Base-by-base conservation (phyloP, 2,329 filamentous ascomycete species). In the Blumeria graminis region DNA sequence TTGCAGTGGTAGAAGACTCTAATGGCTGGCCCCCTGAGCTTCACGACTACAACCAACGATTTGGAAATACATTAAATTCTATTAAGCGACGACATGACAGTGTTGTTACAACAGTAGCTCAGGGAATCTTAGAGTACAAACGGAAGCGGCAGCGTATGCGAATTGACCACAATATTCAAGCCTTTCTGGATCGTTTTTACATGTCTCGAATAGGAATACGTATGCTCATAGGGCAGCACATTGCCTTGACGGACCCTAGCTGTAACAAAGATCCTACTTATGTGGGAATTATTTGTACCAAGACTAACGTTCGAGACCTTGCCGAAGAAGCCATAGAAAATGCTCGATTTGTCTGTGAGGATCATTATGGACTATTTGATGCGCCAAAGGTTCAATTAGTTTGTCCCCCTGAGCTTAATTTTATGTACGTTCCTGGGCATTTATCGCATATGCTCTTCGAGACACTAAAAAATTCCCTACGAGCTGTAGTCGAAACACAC, bases 391-490 rank as follows among this genome's bases (percentile, higher is more conserved):
- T 98, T 62, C 89, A 96, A 70, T 82, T 98, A 57, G 86, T 98
- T 59, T 98, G 92, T 74, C 88, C 89, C 65, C 84, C 87, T 16
- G 82, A 93, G 68, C 76, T 98, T 65, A 84, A 93, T 74, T 98
- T 98, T 72, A 98, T 98, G 92, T 98, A 98, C 67, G 92, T 98
- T 56, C 92, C 92, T 0, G 92, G 92, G n/a, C 92, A 98, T 71
- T 69, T 98, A 69, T 94, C 88, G 63, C 92, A 98, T 72, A 98
- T 98, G 92, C 83, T 98, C 55, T 98, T 98, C 70, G 92, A 98
- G 72, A 98, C 92, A 1, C 75, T 98, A 68, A 98, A 98, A 74
- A 98, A 98, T 75, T 95, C 89, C 57, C 76, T 98, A 62, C 86
- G 92, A 68, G 92, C 92, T 55, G 92, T 98, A 41, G 92, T 98